Conservation (phyloP, 2,329 filamentous ascomycete species). For the Massarina eburnea region DNA sequence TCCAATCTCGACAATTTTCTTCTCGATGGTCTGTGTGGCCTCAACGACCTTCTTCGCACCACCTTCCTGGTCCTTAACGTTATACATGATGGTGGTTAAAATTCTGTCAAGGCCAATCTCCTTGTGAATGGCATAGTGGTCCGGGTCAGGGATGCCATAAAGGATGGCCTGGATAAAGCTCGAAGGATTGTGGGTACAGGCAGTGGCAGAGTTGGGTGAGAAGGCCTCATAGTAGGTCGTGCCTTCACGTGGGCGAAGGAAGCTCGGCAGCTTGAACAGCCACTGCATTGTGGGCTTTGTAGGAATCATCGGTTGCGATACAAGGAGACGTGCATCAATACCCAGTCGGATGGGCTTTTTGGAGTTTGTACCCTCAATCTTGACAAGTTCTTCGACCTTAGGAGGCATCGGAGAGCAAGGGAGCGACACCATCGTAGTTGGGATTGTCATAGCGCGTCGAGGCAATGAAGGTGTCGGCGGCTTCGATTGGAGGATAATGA, state of each 20-base stretch:
- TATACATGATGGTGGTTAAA: background rate
- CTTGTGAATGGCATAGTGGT: background rate
- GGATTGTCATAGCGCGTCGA: no score
- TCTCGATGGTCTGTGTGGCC: background rate
- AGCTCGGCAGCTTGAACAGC: slow-evolving; percentile 13
- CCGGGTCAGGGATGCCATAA: slow-evolving; percentile 16
- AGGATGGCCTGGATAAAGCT: slow-evolving; percentile 14
- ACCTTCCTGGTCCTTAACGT: background rate
- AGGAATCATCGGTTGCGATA: background rate
- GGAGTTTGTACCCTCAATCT: no score
- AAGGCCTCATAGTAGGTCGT: slow-evolving; percentile 14
- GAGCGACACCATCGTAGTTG: no score
- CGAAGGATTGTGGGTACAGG: background rate
- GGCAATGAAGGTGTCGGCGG: no score
- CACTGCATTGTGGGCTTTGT: slow-evolving; percentile 4
- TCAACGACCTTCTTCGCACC: background rate
- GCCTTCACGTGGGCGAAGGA: slow-evolving; percentile 10
- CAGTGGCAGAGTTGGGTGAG: background rate
- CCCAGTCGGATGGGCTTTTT: no score
- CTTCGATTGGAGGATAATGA: slow-evolving; percentile 2
- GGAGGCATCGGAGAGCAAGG: no score
- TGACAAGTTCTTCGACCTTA: no score
- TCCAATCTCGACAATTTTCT: background rate
- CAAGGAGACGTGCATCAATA: no score
- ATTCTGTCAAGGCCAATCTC: background rate